These are phyloP conservation scores for Zygosaccharomyces gambellarensis DNA, from an alignment of 805 yeast species.

Conservation along the genomic window DNA sequence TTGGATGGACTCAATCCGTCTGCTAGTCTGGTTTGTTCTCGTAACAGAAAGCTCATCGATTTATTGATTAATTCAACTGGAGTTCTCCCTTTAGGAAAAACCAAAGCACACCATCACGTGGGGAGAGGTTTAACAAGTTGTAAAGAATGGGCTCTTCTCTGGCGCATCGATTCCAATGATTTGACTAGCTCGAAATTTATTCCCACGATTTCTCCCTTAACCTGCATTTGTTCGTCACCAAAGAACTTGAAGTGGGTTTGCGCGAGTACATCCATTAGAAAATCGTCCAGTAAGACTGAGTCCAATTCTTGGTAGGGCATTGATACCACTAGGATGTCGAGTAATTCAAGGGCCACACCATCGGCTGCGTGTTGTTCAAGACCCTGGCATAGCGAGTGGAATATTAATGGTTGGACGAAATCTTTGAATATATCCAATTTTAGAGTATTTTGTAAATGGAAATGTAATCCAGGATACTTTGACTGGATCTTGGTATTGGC, in stretches of 20 bases:
- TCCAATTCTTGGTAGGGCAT: slow-evolving; percentile 13
- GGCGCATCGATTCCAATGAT: slow-evolving; percentile 11
- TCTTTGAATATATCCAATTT: slow-evolving; percentile 12
- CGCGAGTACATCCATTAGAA: slow-evolving; percentile 8
- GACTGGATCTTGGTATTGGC: slow-evolving; percentile 8
- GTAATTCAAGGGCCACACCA: slow-evolving; percentile 14
- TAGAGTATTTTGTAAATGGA: slow-evolving; percentile 12
- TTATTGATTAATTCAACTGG: not conserved
- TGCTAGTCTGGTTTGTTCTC: not conserved
- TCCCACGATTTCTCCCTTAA: slow-evolving; percentile 5
- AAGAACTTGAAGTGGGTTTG: slow-evolving; percentile 17
- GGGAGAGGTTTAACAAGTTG: not conserved
- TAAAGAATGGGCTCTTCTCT: not conserved
- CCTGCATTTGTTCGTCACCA: slow-evolving; percentile 4
- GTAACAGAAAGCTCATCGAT: not conserved
- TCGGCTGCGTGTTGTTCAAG: slow-evolving; percentile 10
- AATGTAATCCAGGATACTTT: slow-evolving; percentile 13
- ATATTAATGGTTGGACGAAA: slow-evolving; percentile 15
- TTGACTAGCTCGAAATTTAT: slow-evolving; percentile 7
- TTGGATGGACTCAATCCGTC: not conserved
- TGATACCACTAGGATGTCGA: slow-evolving; percentile 16
- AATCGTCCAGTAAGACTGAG: slow-evolving; percentile 10
- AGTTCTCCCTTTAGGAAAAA: not conserved
- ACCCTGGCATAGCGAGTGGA: slow-evolving; percentile 8
- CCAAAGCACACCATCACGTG: slow-evolving; percentile 9